A percentile compares a stretch with the other conserved stretches of the same genome.
phyloP scores from a whole-genome alignment of 2,329 filamentous ascomycete genomes.

The Neopestalotiopsis clavispora region DNA sequence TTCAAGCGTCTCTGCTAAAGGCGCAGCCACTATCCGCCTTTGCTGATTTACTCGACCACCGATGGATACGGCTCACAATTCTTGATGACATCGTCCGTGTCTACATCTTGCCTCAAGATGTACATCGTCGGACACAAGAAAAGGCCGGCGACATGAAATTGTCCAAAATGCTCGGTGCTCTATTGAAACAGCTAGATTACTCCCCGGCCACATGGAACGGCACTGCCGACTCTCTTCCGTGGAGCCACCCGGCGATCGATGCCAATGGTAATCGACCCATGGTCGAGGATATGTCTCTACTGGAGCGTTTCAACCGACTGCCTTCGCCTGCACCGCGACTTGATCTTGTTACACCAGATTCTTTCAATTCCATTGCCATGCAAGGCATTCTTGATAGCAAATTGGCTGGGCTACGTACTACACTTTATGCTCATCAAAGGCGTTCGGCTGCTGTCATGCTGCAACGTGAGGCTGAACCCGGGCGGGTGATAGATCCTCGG shows the following conservation, averaged over 20 bases:
- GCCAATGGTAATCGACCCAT: conserved; percentile 27
- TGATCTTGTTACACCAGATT: conserved; percentile 47
- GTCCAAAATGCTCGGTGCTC: conserved; percentile 46
- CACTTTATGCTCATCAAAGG: conserved; percentile 78
- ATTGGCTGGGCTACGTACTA: conserved; percentile 64
- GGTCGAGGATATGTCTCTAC: conserved; percentile 57
- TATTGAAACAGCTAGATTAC: conserved; percentile 62
- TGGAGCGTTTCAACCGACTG: conserved; percentile 75
- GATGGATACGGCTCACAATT: conserved; percentile 53
- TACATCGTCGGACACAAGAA: conserved; percentile 57
- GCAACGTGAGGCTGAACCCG: conserved; percentile 73
- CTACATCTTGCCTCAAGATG: conserved; percentile 70
- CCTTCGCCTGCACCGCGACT: conserved; percentile 69
- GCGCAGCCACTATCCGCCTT: conserved; percentile 29
- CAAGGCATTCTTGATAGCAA: conserved; percentile 57
- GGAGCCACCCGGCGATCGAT: conserved; percentile 36
- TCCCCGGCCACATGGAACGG: conserved; percentile 62
- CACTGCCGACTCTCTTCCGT: conserved; percentile 24
- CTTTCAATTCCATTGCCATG: conserved; percentile 53
- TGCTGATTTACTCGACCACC: conserved; percentile 36
- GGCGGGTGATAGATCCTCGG: conserved; percentile 73
- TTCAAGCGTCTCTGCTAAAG: conserved; percentile 34
- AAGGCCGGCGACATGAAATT: conserved; percentile 48
- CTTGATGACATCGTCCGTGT: conserved; percentile 49
- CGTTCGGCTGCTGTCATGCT: conserved; percentile 84